Evolutionary conservation across 2,329 filamentous ascomycete species (phyloP), one percentile per base, ranked within the genome.

Genomic region (Xylariaceae sp.): DNA sequence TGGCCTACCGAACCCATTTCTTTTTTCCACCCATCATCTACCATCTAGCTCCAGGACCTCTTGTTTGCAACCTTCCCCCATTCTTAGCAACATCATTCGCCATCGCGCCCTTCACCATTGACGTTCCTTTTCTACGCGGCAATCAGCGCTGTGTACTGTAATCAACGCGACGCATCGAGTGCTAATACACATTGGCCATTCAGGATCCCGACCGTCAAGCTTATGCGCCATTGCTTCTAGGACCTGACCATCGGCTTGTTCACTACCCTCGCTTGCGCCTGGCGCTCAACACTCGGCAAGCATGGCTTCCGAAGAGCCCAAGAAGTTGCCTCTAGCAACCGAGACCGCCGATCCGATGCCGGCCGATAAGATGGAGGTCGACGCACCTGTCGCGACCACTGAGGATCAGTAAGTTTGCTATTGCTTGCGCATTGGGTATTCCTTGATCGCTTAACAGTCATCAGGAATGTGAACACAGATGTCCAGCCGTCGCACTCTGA

Each of bases 391-490:
- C 48, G 64, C 66, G 34, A 67, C 72, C 34, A 67, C 70, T 47
- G 64, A 81, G 67, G 84, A 86, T 71, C 82, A 82, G 84, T 87
- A 76, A 81, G 83, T 82, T 69, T 71, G 56, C 58, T 41, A 34
- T 30, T 50, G 13, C 39, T 51, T 15, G 18, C 49, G 30, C 30
- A 56, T 44, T 53, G 15, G 11, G 35, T 51, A 6, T 4, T 49
- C 39, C 15, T 44, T 35, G 37, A 11, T 55, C 39, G 37, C 51
- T 61, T 34, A 61, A 50, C 44, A 18, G 10, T 53, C 17, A 55
- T 50, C 45, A 71, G 68, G 18, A 62, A 67, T 59, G 60, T 48
- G 10, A 65, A 64, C 55, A 51, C 62, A 15, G 64, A 68, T 18
- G 60, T 65, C 51, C 62, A 62, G 10, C 30, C 54, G 9, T 10